A percentile compares a stretch with the other conserved stretches of the same genome.
These are phyloP conservation scores for Pyrenophora seminiperda DNA, from an alignment of 2,329 filamentous ascomycete genomes.

Conservation along the genomic window DNA sequence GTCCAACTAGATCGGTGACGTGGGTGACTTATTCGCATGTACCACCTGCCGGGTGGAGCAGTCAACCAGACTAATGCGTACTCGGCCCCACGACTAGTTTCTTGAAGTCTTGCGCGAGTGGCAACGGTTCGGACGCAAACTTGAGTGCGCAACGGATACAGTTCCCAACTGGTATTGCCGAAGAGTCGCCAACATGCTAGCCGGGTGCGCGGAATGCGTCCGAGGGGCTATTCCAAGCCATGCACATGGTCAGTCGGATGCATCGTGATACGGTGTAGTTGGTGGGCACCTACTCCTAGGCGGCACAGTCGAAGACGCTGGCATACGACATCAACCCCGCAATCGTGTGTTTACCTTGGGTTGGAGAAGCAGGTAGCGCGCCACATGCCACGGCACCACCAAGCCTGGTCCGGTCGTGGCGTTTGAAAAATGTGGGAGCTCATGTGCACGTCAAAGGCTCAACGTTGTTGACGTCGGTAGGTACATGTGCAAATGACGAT, in stretches of 20 bases:
- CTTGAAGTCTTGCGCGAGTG: conserved; percentile 6
- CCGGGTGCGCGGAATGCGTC: conserved; percentile 3
- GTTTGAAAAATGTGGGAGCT: conserved; percentile 39
- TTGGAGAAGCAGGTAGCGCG: conserved; percentile 23
- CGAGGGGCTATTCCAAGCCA: not conserved
- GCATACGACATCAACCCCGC: conserved; percentile 37
- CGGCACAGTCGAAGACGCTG: conserved; percentile 17
- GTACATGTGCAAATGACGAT: conserved; percentile 31
- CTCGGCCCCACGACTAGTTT: not conserved
- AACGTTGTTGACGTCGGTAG: conserved; percentile 14
- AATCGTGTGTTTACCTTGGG: conserved; percentile 14
- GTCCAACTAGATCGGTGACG: conserved; percentile 11
- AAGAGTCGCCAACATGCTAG: conserved; percentile 24
- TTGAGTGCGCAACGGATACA: conserved; percentile 5
- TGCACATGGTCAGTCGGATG: no score
- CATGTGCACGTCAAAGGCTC: conserved; percentile 30
- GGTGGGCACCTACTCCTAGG: no score
- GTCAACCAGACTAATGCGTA: conserved; percentile 3
- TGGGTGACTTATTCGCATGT: conserved; percentile 12
- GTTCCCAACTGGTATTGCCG: conserved; percentile 22
- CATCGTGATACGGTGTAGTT: conserved; percentile 1
- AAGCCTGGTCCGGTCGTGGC: conserved; percentile 20
- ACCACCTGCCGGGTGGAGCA: conserved; percentile 13
- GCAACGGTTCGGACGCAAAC: conserved; percentile 6
- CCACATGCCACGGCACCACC: conserved; percentile 15